Percentiles rank a stretch among this genome's conserved stretches.
These are phyloP conservation scores for Fistulina hepatica DNA, from an alignment of 1,284 basidiomycete genomes.

Conservation along the genomic window DNA sequence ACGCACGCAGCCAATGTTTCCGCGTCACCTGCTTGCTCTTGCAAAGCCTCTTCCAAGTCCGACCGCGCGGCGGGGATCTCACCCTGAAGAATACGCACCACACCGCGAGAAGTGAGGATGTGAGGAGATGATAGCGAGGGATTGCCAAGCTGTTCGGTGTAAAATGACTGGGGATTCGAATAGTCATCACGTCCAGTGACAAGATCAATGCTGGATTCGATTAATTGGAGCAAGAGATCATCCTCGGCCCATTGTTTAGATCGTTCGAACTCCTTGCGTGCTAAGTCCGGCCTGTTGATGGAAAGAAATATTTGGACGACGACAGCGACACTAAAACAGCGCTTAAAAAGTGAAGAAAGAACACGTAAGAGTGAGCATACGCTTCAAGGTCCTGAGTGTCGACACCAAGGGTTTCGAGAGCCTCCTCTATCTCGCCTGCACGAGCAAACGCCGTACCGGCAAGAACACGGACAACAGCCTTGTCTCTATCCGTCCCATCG, in stretches of 20 bases:
- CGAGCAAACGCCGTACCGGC: slow-evolving; percentile 78
- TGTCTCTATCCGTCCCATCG: slow-evolving; percentile 51
- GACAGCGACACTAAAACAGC: slow-evolving; percentile 53
- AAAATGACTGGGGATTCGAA: slow-evolving; percentile 70
- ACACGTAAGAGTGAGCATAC: slow-evolving; percentile 36
- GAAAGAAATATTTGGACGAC: slow-evolving; percentile 80
- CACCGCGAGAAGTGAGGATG: slow-evolving; percentile 73
- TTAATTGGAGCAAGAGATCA: slow-evolving; percentile 78
- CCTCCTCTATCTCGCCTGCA: slow-evolving; percentile 83
- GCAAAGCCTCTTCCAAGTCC: slow-evolving; percentile 71
- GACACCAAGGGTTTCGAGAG: slow-evolving; percentile 73
- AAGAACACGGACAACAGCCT: slow-evolving; percentile 62
- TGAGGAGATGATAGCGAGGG: slow-evolving; percentile 69
- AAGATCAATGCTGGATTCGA: slow-evolving; percentile 81
- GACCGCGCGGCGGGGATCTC: slow-evolving; percentile 77
- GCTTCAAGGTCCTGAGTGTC: slow-evolving; percentile 76
- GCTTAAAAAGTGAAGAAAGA: neutral
- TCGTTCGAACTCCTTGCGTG: slow-evolving; percentile 72
- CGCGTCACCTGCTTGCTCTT: slow-evolving; percentile 43
- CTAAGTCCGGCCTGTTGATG: slow-evolving; percentile 75
- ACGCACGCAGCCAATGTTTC: slow-evolving; percentile 64
- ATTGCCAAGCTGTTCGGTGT: slow-evolving; percentile 84
- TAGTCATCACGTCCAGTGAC: slow-evolving; percentile 71
- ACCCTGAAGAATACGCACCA: slow-evolving; percentile 73
- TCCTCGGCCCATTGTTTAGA: slow-evolving; percentile 84